Percentiles rank a stretch among this genome's conserved stretches.
phyloP scores from a whole-genome alignment of 331 rosid species.

The Arachis monticola region DNA sequence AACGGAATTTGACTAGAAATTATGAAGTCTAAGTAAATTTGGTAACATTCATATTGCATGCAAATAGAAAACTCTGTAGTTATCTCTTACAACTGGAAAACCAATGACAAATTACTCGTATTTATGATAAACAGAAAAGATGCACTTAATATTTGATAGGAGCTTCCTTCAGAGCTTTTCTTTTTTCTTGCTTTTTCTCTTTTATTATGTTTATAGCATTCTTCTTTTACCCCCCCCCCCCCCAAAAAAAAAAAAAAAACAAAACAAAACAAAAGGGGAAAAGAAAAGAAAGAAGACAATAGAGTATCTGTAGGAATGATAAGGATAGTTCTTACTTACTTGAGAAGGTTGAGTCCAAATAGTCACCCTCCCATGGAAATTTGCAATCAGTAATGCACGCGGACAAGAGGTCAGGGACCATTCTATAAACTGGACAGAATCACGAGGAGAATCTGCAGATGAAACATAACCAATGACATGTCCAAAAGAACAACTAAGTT shows the following conservation, averaged over 20 bases:
- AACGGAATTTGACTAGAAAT: neutral
- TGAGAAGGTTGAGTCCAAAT: constrained; percentile 95
- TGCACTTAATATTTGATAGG: neutral
- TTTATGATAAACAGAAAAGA: constrained; percentile 8
- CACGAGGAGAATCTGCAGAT: constrained; percentile 93
- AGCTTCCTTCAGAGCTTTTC: neutral
- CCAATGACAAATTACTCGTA: neutral
- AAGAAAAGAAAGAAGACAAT: neutral
- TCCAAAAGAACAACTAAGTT: neutral
- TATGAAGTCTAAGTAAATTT: neutral
- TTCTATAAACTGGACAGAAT: constrained; percentile 94
- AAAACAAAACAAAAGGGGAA: too few species aligned
- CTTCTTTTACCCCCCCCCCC: too few species aligned
- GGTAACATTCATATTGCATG: neutral
- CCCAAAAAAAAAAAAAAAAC: too few species aligned
- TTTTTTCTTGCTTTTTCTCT: too few species aligned
- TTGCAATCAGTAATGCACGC: constrained; percentile 81
- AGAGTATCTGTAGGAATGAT: constrained; percentile 4
- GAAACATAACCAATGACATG: constrained; percentile 21
- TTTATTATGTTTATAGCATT: too few species aligned
- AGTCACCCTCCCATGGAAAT: constrained; percentile 95
- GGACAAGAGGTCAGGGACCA: constrained; percentile 94
- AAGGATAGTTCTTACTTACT: constrained; percentile 49
- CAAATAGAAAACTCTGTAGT: constrained; percentile 7
- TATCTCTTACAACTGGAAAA: neutral